These are phyloP conservation scores for Stagonosporopsis vannaccii DNA, from an alignment of 2,329 filamentous ascomycete species.

Conservation along the genomic window DNA sequence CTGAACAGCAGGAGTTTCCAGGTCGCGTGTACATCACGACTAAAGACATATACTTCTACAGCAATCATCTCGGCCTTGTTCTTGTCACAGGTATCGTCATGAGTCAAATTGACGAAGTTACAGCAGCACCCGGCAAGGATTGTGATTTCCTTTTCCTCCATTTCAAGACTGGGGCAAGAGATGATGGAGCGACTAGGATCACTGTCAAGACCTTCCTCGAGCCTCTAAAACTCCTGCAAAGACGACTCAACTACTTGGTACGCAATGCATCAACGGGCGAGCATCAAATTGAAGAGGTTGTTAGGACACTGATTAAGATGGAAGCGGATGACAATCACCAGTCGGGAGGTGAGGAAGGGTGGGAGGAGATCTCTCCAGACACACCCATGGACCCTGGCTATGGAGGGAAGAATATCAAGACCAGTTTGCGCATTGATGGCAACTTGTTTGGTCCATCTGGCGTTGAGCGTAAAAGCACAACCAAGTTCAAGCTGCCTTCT, in stretches of 20 bases:
- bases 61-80: conserved; percentile 89
- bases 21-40: conserved; percentile 88
- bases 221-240: conserved; percentile 80
- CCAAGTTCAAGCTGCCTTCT: conserved; percentile 82
- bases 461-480: conserved; percentile 56
- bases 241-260: conserved; percentile 83
- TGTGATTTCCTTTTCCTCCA: conserved; percentile 94
- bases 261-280: conserved; percentile 78
- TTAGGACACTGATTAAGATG: conserved; percentile 76
- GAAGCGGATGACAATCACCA: conserved; percentile 64
- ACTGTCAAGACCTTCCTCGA: conserved; percentile 95
- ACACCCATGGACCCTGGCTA: conserved; percentile 64
- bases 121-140: conserved; percentile 84
- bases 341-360: conserved; percentile 85
- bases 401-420: conserved; percentile 61
- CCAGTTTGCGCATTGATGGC: conserved; percentile 68
- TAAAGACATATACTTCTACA: conserved; percentile 93
- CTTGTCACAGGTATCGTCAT: conserved; percentile 81
- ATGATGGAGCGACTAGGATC: conserved; percentile 72
- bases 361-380: conserved; percentile 78
- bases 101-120: conserved; percentile 83
- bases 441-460: conserved; percentile 60
- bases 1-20: conserved; percentile 77
- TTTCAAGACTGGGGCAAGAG: conserved; percentile 68
- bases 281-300: conserved; percentile 72